These are phyloP conservation scores for Metschnikowia anglica DNA, from an alignment of 805 yeast species.

Conservation along the genomic window DNA sequence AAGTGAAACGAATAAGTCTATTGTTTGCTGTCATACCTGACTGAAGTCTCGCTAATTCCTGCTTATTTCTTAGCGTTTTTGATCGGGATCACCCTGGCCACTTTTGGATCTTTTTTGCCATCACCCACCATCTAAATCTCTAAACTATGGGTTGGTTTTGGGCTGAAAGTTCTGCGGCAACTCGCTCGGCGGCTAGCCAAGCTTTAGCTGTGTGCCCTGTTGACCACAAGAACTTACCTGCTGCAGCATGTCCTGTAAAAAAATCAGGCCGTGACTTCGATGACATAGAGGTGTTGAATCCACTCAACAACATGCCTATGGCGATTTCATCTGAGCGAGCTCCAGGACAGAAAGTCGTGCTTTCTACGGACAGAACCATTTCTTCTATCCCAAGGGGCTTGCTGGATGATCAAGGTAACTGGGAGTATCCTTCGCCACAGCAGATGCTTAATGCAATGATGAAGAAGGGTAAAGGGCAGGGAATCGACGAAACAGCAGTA, in stretches of 20 bases:
- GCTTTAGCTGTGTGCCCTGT: slow-evolving; percentile 21
- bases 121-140: not conserved
- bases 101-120: no score
- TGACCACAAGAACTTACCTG: slow-evolving; percentile 13
- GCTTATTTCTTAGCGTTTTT: no score
- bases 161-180: slow-evolving; percentile 47
- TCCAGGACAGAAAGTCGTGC: slow-evolving; percentile 74
- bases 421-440: slow-evolving; percentile 99
- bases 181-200: not conserved
- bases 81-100: no score
- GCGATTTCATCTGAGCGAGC: slow-evolving; percentile 61
- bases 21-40: no score
- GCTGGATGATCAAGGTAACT: slow-evolving; percentile 61
- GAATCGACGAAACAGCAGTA: slow-evolving; percentile 91
- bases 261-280: slow-evolving; percentile 7
- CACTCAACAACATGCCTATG: slow-evolving; percentile 86
- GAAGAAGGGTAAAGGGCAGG: slow-evolving; percentile 85
- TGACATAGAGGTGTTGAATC: slow-evolving; percentile 53
- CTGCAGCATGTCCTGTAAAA: slow-evolving; percentile 20
- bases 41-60: no score
- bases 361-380: slow-evolving; percentile 81
- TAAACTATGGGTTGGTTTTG: slow-evolving; percentile 84
- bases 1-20: no score
- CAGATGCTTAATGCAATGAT: slow-evolving; percentile 99
- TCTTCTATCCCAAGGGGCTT: slow-evolving; percentile 88